A percentile compares a stretch with the other conserved stretches of the same genome.
Evolutionary conservation across 352 stramenopile genomes (phyloP).

Genomic region (Globisporangium abappressorium): DNA sequence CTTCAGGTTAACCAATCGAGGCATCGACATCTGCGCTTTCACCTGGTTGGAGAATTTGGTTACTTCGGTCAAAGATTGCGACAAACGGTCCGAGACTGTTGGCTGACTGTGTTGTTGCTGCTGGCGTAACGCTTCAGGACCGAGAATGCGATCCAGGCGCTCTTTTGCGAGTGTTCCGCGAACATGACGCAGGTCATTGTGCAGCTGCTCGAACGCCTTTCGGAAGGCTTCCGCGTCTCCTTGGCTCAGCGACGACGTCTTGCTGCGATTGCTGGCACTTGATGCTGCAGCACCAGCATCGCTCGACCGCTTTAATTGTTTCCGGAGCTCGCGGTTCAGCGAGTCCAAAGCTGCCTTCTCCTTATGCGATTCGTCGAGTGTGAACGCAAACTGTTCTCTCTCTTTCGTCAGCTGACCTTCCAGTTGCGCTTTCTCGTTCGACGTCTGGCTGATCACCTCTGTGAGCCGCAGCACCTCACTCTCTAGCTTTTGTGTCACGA

Average conservation of each 20-base stretch:
- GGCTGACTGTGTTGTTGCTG: neutral
- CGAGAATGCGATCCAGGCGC: constrained; percentile 51
- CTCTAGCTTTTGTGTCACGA: constrained; percentile 79
- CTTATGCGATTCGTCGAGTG: constrained; percentile 81
- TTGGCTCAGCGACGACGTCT: constrained; percentile 35
- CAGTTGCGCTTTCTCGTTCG: constrained; percentile 46
- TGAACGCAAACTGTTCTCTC: constrained; percentile 67
- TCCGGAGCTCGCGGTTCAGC: constrained; percentile 72
- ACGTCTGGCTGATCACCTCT: constrained; percentile 30
- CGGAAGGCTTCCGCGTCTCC: constrained; percentile 57
- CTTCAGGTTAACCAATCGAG: constrained; percentile 59
- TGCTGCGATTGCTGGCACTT: constrained; percentile 16
- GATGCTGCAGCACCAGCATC: constrained; percentile 29
- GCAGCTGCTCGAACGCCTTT: constrained; percentile 53
- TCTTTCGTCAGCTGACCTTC: constrained; percentile 59
- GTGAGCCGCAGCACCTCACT: constrained; percentile 63
- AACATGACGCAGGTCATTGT: constrained; percentile 47
- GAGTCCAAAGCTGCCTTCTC: constrained; percentile 70
- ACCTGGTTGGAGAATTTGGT: constrained; percentile 42
- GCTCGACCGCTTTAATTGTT: constrained; percentile 72
- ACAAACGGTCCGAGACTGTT: constrained; percentile 26
- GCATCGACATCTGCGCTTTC: constrained; percentile 65
- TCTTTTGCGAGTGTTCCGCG: constrained; percentile 56
- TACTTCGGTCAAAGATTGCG: constrained; percentile 45
- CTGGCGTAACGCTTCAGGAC: constrained; percentile 16